A percentile compares a stretch with the other conserved stretches of the same genome.
Evolutionary conservation across 2,329 filamentous ascomycete genomes (phyloP).

Genomic region (Alternaria ethzedia): DNA sequence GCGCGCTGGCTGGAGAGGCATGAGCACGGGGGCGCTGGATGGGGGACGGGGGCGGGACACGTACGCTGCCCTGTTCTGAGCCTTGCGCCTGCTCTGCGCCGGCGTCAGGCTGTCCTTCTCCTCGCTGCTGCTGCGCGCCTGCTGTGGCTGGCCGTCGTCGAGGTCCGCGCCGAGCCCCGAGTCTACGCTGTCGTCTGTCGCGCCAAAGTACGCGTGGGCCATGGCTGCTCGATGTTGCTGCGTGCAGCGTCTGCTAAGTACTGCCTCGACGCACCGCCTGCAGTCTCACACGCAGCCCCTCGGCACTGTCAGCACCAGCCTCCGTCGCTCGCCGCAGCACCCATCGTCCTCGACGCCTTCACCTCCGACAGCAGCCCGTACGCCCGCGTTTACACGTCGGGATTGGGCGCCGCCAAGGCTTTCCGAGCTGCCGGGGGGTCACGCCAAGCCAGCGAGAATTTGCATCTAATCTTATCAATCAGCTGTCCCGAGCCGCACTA

Average conservation of each 20-base stretch:
- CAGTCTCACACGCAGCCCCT: not conserved
- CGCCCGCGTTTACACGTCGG: not conserved
- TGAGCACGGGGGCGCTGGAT: not conserved
- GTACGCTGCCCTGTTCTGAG: slow-evolving; percentile 76
- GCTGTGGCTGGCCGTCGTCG: slow-evolving; percentile 40
- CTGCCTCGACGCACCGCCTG: not conserved
- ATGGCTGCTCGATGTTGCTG: slow-evolving; percentile 44
- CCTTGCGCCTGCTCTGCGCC: slow-evolving; percentile 66
- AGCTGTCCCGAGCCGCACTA: not conserved
- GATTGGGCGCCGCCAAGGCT: not conserved
- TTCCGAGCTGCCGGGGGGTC: not conserved
- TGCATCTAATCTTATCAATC: slow-evolving; percentile 9
- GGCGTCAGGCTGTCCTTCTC: slow-evolving; percentile 56
- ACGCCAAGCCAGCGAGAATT: not conserved
- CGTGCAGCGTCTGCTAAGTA: not conserved
- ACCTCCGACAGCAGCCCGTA: not conserved
- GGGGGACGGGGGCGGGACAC: slow-evolving; percentile 33
- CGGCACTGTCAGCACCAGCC: not conserved
- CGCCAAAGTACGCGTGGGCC: slow-evolving; percentile 64
- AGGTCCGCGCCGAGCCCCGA: slow-evolving; percentile 51
- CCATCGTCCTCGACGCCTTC: not conserved
- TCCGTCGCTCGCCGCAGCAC: not conserved
- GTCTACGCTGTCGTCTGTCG: slow-evolving; percentile 46
- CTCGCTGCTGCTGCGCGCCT: slow-evolving; percentile 53
- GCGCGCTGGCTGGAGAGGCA: slow-evolving; percentile 77